Percentiles rank a stretch among this genome's conserved stretches.
Evolutionary conservation across 306 rosid genomes (phyloP).

Genomic region (Malus orientalis): DNA sequence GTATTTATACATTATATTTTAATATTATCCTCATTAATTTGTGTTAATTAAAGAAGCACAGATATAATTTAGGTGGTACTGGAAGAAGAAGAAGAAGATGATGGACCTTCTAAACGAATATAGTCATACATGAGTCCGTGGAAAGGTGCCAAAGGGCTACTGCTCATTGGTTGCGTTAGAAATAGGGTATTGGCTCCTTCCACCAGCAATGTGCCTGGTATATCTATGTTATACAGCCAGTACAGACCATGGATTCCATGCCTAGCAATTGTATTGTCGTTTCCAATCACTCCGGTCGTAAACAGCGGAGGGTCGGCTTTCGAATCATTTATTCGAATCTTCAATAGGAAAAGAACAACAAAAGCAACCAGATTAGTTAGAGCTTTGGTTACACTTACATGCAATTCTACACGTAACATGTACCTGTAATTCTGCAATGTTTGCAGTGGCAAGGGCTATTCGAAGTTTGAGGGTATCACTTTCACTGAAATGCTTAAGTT

Average conservation of each 20-base stretch:
- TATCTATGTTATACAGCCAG: conserved; percentile 10
- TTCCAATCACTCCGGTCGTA: conserved; percentile 13
- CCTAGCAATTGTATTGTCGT: conserved; percentile 25
- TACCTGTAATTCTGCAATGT: conserved; percentile 55
- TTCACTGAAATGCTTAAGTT: conserved; percentile 28
- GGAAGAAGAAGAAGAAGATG: background rate
- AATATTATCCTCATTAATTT: too few relatives aligned
- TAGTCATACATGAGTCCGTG: conserved; percentile 30
- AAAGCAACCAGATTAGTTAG: background rate
- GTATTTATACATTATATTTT: too few relatives aligned
- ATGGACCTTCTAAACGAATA: conserved; percentile 27
- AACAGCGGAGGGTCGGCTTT: conserved; percentile 18
- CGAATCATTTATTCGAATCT: conserved; percentile 55
- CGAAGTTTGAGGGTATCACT: conserved; percentile 43
- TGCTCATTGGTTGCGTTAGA: conserved; percentile 13
- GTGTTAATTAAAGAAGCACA: background rate
- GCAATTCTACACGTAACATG: too few relatives aligned
- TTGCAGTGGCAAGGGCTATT: conserved; percentile 64
- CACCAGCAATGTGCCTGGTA: conserved; percentile 3
- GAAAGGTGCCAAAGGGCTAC: conserved; percentile 11
- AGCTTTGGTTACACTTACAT: background rate
- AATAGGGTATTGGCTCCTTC: conserved; percentile 22
- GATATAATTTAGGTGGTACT: background rate
- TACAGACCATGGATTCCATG: conserved; percentile 32
- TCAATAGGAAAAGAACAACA: background rate